Evolutionary conservation across 805 yeast genomes (phyloP).

Genomic region (Saccharomyces paradoxus): DNA sequence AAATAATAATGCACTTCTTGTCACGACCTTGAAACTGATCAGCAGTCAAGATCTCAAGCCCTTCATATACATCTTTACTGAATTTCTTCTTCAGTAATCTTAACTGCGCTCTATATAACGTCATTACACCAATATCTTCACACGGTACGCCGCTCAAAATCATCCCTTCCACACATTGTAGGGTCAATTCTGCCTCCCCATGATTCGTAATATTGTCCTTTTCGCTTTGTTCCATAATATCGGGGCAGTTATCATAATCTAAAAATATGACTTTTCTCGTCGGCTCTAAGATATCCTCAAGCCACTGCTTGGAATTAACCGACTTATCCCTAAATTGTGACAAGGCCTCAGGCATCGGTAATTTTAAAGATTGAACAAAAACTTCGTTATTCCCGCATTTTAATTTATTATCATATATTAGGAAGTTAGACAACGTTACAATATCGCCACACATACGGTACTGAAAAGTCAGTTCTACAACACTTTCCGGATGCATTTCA

Average conservation of each 20-base stretch:
- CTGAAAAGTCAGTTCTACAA: constrained; percentile 72
- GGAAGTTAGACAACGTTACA: constrained; percentile 69
- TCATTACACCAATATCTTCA: constrained; percentile 71
- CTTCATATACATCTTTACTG: constrained; percentile 24
- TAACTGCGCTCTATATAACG: constrained; percentile 80
- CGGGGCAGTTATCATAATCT: constrained; percentile 58
- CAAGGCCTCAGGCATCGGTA: constrained; percentile 27
- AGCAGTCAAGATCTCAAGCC: constrained; percentile 79
- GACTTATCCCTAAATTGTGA: constrained; percentile 16
- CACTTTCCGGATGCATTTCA: constrained; percentile 62
- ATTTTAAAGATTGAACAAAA: constrained; percentile 45
- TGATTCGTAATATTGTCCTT: constrained; percentile 69
- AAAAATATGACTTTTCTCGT: constrained; percentile 62
- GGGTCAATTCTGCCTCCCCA: constrained; percentile 45
- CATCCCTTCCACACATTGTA: constrained; percentile 46
- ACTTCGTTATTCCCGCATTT: constrained; percentile 66
- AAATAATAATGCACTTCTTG: constrained; percentile 82
- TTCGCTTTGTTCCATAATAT: constrained; percentile 45
- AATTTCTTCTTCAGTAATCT: constrained; percentile 34
- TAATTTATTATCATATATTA: constrained; percentile 68
- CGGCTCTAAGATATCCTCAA: constrained; percentile 46
- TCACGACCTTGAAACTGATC: constrained; percentile 96
- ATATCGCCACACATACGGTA: constrained; percentile 90
- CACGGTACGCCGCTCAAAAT: constrained; percentile 51
- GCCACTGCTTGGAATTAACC: constrained; percentile 37